Percentiles rank a stretch among this genome's conserved stretches.
Conservation (phyloP, 2,329 filamentous ascomycete species). For the Pezicula rhizophila region DNA sequence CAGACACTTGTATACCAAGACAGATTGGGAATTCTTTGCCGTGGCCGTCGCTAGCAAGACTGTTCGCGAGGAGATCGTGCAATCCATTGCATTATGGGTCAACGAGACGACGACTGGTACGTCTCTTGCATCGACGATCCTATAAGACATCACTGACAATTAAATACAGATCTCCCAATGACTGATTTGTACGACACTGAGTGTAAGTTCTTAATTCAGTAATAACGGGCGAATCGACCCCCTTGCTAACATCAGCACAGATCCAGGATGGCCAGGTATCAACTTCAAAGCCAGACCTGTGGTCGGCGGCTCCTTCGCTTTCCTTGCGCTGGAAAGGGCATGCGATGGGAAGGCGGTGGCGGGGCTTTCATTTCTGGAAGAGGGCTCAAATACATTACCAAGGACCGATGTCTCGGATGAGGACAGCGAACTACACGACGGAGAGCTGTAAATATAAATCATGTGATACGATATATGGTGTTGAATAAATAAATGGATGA, state of each 20-base stretch:
- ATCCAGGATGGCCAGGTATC: constrained; percentile 67
- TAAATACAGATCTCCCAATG: constrained; percentile 56
- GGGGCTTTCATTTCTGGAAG: constrained; percentile 46
- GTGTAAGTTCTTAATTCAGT: constrained; percentile 30
- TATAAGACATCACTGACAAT: constrained; percentile 11
- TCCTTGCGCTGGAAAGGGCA: constrained; percentile 73
- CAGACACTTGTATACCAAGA: constrained; percentile 79
- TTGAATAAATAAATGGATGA: not conserved
- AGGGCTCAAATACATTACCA: constrained; percentile 14
- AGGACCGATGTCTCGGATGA: not conserved
- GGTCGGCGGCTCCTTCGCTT: constrained; percentile 80
- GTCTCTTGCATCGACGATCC: constrained; percentile 10
- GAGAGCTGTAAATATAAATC: not conserved
- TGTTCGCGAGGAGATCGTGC: constrained; percentile 65
- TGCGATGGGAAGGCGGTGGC: constrained; percentile 64
- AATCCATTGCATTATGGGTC: constrained; percentile 71
- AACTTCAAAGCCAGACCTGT: constrained; percentile 79
- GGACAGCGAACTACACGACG: not conserved
- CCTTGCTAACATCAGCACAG: constrained; percentile 7
- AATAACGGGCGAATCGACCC: too few species aligned
- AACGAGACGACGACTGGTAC: constrained; percentile 70
- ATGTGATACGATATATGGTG: not conserved
- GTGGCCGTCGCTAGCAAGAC: constrained; percentile 68
- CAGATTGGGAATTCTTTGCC: constrained; percentile 87
- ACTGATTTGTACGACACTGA: constrained; percentile 82